A percentile compares a stretch with the other conserved stretches of the same genome.
Conservation (phyloP, 441 rosid species). For the Omphalea diandra region DNA sequence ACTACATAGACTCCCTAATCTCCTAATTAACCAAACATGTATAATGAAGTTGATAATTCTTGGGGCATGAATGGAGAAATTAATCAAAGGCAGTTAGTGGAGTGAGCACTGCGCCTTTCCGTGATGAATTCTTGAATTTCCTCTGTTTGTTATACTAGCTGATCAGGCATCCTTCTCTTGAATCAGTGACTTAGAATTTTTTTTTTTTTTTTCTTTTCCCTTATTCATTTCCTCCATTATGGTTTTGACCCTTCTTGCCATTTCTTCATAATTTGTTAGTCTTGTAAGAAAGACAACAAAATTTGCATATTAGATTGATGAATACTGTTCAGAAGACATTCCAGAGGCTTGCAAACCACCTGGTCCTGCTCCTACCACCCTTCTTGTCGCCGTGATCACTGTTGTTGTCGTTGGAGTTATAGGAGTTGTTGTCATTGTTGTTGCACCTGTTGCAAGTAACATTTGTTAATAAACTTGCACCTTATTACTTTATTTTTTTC, state of each 20-base stretch:
- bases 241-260: conserved; percentile 12
- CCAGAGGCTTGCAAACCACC: conserved; percentile 35
- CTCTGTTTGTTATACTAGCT: conserved; percentile 19
- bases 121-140: conserved; percentile 29
- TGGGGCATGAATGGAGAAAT: conserved; percentile 21
- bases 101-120: conserved; percentile 25
- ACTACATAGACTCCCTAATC: conserved; percentile 28
- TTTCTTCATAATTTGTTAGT: conserved; percentile 24
- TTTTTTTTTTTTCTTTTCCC: conserved; percentile 18
- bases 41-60: conserved; percentile 22
- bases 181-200: conserved; percentile 19
- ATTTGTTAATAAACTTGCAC: conserved; percentile 9
- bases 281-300: conserved; percentile 31
- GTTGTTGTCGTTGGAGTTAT: conserved; percentile 13
- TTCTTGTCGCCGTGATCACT: conserved; percentile 15
- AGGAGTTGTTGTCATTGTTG: conserved; percentile 21
- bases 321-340: conserved; percentile 39
- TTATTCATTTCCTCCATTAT: conserved; percentile 15
- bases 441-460: conserved; percentile 30
- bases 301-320: conserved; percentile 32
- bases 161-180: conserved; percentile 21
- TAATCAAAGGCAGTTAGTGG: conserved; percentile 35
- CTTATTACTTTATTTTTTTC: too few relatives aligned
- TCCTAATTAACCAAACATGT: conserved; percentile 32
- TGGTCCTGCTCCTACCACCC: conserved; percentile 28